Evolutionary conservation across 2,329 filamentous ascomycete species (phyloP), one percentile per base, ranked within the genome.

Genomic region (Alternaria panax): DNA sequence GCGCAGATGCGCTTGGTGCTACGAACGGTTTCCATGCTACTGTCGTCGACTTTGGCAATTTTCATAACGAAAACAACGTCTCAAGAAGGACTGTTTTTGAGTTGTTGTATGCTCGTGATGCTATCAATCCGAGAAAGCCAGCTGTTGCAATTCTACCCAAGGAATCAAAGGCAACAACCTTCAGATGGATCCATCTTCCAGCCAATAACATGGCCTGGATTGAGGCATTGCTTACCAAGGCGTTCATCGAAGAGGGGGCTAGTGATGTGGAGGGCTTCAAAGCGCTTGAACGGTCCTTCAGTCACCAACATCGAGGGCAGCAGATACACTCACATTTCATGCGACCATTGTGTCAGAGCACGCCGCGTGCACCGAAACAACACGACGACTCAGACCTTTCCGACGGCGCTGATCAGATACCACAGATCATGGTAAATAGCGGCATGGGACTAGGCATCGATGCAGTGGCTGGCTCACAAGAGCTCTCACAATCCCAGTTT

Each of bases 201-300:
- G 80, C 78, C 0, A 82, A 82, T 55, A 83, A 86, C 69, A 83
- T 87, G 67, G 83, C 84, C 1, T 90, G 87, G 87, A 83, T 86
- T 5, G 87, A 89, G 73, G 83, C 86, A 0, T 77, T 90, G 2
- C 75, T 89, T n/a, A 86, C 86, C 1, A 89, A 89, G 64, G 83
- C 82, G 7, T 89, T 89, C 64, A 85, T 89, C 32, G 87, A 90
- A 70, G 84, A 86, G 36, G 86, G 86, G 0, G 83, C 84, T 16
- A 81, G 82, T n/a, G 87, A 89, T 69, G 83, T 88, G 2, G 85
- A 88, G 67, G 84, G 85, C 1, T 89, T 88, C 76, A 89, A 88
- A 66, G 85, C 86, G 0, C 70, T 90, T 2, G 86, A 87, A 65
- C 83, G 84, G 60, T 87, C 84, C 4, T 88, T 89, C 62, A 84